Evolutionary conservation across 768 basidiomycete species (phyloP), one percentile per base, ranked within the genome.

Genomic region (Hygrophorus russula): DNA sequence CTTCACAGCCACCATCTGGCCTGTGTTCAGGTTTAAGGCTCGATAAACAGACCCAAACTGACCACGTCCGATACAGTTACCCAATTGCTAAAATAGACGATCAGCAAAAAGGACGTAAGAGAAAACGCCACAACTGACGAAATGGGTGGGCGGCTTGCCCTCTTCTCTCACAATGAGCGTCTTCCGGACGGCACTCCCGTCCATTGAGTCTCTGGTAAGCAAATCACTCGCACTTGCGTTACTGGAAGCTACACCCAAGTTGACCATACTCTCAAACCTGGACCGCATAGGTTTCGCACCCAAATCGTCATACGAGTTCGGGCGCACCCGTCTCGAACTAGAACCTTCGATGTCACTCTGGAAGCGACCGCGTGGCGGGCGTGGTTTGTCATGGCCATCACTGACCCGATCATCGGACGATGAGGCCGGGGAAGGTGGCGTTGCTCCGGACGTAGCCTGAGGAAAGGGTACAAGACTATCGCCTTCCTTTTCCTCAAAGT

Each of bases 1-100:
- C 66, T 99, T 99, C 41, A 98, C 90, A n/a, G 94, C 94, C n/a
- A 94, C 92, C 78, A 89, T 94, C 61, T 94, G 88, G 12, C 94
- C 94, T 1, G 85, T 92, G 49, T 84, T 83, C 59, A 97, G 65
- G 59, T 99, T 93, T 46, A 99, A 70, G 10, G 94, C 93, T 11
- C 90, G 79, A 60, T 94, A 97, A 5, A 98, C 94, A 7, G 91
- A 78, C 20, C 94, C 94, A 60, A 97, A 98, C 65, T 98, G 94
- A 6, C 94, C 94, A 39, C 87, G 80, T 2, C 94, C 94, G 50
- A 99, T 94, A 59, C 90, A 93, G 61, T 96, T 93, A 24, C 94
- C 94, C 14, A 99, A 71, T 92, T 94, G 91, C 94, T 97, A 56
- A 24, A 51, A 8, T 41, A 52, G 19, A 36, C 47, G 42, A 52